Evolutionary conservation across 169 alveolate genomes (phyloP).

Genomic region (Fabrea salina): DNA sequence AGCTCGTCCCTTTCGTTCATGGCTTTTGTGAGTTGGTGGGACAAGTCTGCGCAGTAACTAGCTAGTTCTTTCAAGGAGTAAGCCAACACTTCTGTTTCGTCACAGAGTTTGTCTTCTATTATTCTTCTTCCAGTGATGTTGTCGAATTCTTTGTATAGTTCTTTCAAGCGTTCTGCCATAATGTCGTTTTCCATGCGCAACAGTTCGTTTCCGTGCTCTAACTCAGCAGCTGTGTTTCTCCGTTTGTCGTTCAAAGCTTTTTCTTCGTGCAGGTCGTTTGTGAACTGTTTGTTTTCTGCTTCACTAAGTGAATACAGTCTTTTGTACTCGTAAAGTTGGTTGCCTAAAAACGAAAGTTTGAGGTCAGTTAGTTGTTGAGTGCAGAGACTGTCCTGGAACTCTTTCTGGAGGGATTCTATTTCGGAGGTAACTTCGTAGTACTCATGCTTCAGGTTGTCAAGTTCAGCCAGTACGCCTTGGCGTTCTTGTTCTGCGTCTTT

Average conservation of each 20-base stretch:
- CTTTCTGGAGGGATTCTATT: background rate
- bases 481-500: constrained; percentile 24
- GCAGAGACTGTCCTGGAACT: background rate
- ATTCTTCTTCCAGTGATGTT: background rate
- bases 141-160: constrained; percentile 3
- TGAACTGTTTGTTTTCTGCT: constrained; percentile 11
- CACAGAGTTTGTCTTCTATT: constrained; percentile 21
- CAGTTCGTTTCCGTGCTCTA: constrained; percentile 30
- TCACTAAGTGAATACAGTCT: background rate
- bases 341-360: background rate
- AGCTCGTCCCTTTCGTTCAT: constrained; percentile 1
- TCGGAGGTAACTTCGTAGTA: background rate
- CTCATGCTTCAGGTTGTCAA: constrained; percentile 13
- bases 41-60: background rate
- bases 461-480: constrained; percentile 4
- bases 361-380: background rate
- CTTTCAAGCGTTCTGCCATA: constrained; percentile 28
- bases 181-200: constrained; percentile 27
- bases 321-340: constrained; percentile 1
- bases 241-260: constrained; percentile 28
- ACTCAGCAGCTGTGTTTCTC: constrained; percentile 17
- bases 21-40: background rate
- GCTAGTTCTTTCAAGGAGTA: background rate
- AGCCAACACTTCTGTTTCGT: constrained; percentile 20
- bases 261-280: constrained; percentile 10